phyloP scores from a whole-genome alignment of 306 rosid genomes.

The Abrus precatorius region DNA sequence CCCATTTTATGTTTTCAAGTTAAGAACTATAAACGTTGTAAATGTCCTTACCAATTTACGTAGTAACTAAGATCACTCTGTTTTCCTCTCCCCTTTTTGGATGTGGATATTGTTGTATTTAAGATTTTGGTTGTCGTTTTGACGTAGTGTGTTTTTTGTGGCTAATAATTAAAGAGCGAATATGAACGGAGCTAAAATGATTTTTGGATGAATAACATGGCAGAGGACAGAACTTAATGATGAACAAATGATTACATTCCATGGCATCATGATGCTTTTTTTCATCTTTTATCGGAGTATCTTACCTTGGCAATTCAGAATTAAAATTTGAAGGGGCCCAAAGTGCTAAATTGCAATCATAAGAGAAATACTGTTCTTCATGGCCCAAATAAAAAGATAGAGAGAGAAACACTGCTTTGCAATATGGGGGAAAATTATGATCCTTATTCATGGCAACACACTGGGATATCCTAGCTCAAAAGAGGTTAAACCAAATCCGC shows the following conservation, averaged over 20 bases:
- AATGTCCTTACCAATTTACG: not conserved
- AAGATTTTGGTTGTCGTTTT: constrained; percentile 29
- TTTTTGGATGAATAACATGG: constrained; percentile 44
- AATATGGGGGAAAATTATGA: not conserved
- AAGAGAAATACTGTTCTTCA: constrained; percentile 4
- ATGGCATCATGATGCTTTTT: constrained; percentile 34
- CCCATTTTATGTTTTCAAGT: constrained; percentile 1
- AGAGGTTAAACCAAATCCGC: not conserved
- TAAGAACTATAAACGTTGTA: constrained; percentile 28
- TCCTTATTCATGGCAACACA: not conserved
- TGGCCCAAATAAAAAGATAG: not conserved
- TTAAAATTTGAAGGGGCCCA: constrained; percentile 34
- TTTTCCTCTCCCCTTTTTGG: not conserved
- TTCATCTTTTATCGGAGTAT: constrained; percentile 1
- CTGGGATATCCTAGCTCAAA: not conserved
- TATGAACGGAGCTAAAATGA: constrained; percentile 34
- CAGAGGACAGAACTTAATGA: constrained; percentile 43
- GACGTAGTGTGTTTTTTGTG: constrained; percentile 15
- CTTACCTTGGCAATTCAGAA: constrained; percentile 31
- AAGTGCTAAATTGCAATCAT: constrained; percentile 35
- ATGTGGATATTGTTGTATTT: not conserved
- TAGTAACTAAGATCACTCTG: not conserved
- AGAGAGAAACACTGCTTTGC: not conserved
- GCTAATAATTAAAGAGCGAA: constrained; percentile 43
- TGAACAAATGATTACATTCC: constrained; percentile 54